Base-by-base conservation (phyloP, 2,329 filamentous ascomycete genomes). In the Colletotrichum karsti region DNA sequence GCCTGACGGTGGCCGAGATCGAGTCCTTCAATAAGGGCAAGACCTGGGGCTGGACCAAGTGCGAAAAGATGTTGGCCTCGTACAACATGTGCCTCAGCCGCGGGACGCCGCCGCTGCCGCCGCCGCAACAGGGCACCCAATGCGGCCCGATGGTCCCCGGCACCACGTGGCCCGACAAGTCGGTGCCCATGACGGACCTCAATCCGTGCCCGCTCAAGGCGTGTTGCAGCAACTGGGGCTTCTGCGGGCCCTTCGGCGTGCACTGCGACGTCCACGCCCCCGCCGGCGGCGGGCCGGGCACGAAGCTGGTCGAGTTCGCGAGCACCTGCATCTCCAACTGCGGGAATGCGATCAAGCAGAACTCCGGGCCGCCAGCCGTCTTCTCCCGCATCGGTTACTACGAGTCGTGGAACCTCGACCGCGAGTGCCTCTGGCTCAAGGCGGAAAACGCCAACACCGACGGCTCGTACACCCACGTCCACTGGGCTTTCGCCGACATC, bases 401-500 rank as follows among this genome's bases (percentile, higher is more conserved):
- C 63, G 75, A 80, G 60, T 69, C 69, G 10, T 80, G 62, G 37
- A 75, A 76, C 57, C 18, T 60, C 8, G 64, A 74, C 20, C 72
- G 77, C 3, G 20, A 68, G 1, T 78, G 77, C 53, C 63, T 76
- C 0, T 64, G 73, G 46, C 70, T 76, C 72, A 30, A 69, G 7
- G 63, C 74, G 5, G 58, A 59, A 1, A 51, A 70, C 7, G 68
- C 74, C 28, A 58, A 72, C 41, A 54, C 46, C 6, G 30, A 41
- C 35, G 30, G 55, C 26, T 35, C 15, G 3, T 76, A 74, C 46
- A 75, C 73, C 0, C 70, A 77, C 53, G 61, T 78, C 7, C 74
- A 79, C 54, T 79, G 71, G 56, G 74, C 66, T 7, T 80, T 80
- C 68, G 74, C 61, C 1, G 65, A 67, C 1, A 64, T 79, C 24